These are phyloP conservation scores for Cucumis sativus DNA, from an alignment of 306 rosid genomes.

Conservation along the genomic window DNA sequence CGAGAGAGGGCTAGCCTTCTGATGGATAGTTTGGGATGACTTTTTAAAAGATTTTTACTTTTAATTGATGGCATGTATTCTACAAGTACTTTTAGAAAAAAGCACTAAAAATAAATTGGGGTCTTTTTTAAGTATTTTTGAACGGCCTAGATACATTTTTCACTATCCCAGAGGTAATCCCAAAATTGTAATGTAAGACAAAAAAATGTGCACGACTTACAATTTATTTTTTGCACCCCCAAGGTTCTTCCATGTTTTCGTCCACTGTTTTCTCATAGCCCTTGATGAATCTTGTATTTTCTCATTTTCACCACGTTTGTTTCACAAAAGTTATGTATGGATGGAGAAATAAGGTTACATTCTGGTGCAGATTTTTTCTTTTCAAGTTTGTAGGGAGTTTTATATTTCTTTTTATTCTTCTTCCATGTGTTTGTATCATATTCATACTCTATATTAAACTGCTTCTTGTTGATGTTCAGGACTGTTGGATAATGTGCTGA, in stretches of 20 bases:
- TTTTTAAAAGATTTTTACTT: neutral
- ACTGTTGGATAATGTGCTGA: slow-evolving; percentile 81
- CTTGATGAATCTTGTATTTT: neutral
- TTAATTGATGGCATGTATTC: neutral
- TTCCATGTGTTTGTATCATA: neutral
- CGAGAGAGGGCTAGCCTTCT: neutral
- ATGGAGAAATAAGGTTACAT: neutral
- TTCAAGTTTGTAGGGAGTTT: neutral
- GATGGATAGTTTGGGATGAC: neutral
- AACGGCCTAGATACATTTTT: neutral
- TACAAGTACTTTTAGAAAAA: neutral
- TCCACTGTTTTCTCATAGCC: neutral
- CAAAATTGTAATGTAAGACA: neutral
- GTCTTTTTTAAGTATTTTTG: neutral
- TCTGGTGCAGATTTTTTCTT: neutral
- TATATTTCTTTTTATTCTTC: neutral
- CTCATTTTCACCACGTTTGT: neutral
- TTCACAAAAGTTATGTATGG: neutral
- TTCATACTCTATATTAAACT: neutral
- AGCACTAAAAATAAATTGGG: neutral
- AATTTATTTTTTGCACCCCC: neutral
- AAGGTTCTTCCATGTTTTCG: neutral
- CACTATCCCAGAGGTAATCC: neutral
- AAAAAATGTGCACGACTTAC: neutral
- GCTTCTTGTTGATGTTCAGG: slow-evolving; percentile 26